These are phyloP conservation scores for Fraxinus sp. DNA, from an alignment of 305 asterid species.

Conservation along the genomic window DNA sequence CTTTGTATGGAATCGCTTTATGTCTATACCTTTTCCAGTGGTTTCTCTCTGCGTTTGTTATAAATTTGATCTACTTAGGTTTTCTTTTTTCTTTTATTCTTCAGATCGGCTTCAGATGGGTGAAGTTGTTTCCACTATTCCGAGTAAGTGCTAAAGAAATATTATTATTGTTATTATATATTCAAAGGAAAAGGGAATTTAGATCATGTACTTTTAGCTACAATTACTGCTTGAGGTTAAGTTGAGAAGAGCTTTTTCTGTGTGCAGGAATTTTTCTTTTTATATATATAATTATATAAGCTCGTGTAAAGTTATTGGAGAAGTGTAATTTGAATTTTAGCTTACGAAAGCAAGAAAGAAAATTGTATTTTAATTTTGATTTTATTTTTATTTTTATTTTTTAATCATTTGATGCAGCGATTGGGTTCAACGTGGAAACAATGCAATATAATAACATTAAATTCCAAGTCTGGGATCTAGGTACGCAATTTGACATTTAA, in stretches of 20 bases:
- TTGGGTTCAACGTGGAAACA: constrained; percentile 96
- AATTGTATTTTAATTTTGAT: neutral
- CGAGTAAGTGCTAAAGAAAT: constrained; percentile 49
- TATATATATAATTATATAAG: neutral
- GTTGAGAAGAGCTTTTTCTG: neutral
- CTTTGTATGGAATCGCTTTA: constrained; percentile 47
- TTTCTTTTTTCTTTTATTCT: constrained; percentile 4
- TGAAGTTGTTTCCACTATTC: constrained; percentile 88
- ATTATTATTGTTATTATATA: neutral
- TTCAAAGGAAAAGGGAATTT: neutral
- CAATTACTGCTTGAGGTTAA: neutral
- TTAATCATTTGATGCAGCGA: constrained; percentile 57
- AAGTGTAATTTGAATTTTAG: constrained; percentile 7
- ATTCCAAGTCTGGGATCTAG: constrained; percentile 99
- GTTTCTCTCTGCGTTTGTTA: constrained; percentile 1
- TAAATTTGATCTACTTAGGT: constrained; percentile 8
- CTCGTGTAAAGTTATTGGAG: neutral
- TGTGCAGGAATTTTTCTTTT: neutral
- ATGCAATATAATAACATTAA: constrained; percentile 90
- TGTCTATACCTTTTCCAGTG: neutral
- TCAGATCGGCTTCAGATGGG: constrained; percentile 98
- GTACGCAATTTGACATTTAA: constrained; percentile 35
- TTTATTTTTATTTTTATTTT: neutral
- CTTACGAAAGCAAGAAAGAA: neutral
- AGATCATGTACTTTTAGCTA: neutral